Evolutionary conservation across 495 filamentous ascomycete genomes (phyloP), one percentile per base, ranked within the genome.

Genomic region (Zalerion maritima): DNA sequence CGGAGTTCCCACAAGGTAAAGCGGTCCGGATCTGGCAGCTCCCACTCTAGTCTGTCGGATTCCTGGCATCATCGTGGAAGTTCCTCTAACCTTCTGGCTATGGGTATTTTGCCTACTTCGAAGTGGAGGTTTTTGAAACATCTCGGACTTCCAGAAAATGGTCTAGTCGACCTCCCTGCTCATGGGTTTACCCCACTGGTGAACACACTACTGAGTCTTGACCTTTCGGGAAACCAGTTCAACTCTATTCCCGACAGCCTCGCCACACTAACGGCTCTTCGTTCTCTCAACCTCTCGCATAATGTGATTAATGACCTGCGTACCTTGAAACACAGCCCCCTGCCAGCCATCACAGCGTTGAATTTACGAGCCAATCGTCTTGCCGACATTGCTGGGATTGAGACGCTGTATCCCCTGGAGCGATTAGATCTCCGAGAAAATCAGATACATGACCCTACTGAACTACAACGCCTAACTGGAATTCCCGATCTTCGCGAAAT

Each of bases 261-360:
- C 19, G 73, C 84, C 21, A 75, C 69, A 9, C 58, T 97, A 26
- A 80, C 80, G 18, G 74, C 79, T 13, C 65, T 97, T 14, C 71
- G 82, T 26, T 85, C 89, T 14, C 56, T 97, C 26, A 96, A 97
- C 44, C 62, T 97, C 16, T 87, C 86, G 9, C 75, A 84, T 44
- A 94, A 89, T 64, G 94, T 96, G 87, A 93, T 97, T 28, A 82
- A 89, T 31, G 91, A 84, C 18, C 59, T 97, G 33, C 84, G 91
- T 41, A 93, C 86, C 3, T 60, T 97, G 11, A 72, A 74, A 2
- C 71, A 80, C 32, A 85, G 77, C 47, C 87, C 89, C 18, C 65
- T 97, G 3, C 86, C 89, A 10, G 87, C 89, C 26, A 94, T 96
- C 37, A 87, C 78, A 3, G 83, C 83, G 13, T 65, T 97, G 38